A percentile compares a stretch with the other conserved stretches of the same genome.
Evolutionary conservation across 148 eudicot species (phyloP).

Genomic region (Fallopia convolvulus): DNA sequence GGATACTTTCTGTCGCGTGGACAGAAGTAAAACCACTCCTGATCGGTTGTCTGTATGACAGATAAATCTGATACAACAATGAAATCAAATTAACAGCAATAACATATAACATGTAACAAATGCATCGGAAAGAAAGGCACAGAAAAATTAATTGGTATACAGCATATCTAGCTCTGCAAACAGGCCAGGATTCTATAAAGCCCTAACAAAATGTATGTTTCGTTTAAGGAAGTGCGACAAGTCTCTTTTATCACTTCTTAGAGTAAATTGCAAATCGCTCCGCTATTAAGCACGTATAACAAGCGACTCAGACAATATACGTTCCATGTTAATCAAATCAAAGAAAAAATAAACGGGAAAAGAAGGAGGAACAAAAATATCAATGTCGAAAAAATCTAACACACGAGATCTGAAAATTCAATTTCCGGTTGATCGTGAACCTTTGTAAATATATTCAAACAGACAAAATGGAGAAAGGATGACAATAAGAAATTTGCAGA

Average conservation of each 20-base stretch:
- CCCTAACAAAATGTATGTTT: background rate
- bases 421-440: background rate
- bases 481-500: constrained; percentile 3
- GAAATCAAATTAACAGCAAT: background rate
- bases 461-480: background rate
- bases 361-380: background rate
- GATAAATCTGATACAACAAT: constrained; percentile 48
- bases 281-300: background rate
- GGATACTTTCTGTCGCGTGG: constrained; percentile 89
- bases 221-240: background rate
- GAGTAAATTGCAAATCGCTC: background rate
- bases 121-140: background rate
- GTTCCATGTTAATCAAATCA: background rate
- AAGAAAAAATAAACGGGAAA: background rate
- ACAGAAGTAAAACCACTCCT: constrained; percentile 93
- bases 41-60: constrained; percentile 48
- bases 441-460: background rate
- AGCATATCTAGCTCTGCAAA: constrained; percentile 1
- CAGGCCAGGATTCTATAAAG: background rate
- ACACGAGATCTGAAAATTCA: background rate
- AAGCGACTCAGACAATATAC: background rate
- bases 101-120: background rate
- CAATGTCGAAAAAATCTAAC: background rate
- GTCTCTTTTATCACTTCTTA: background rate
- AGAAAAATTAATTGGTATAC: background rate